Percentiles rank a stretch among this genome's conserved stretches.
phyloP scores from a whole-genome alignment of 148 eudicot species.

The Rhododendron henanense region DNA sequence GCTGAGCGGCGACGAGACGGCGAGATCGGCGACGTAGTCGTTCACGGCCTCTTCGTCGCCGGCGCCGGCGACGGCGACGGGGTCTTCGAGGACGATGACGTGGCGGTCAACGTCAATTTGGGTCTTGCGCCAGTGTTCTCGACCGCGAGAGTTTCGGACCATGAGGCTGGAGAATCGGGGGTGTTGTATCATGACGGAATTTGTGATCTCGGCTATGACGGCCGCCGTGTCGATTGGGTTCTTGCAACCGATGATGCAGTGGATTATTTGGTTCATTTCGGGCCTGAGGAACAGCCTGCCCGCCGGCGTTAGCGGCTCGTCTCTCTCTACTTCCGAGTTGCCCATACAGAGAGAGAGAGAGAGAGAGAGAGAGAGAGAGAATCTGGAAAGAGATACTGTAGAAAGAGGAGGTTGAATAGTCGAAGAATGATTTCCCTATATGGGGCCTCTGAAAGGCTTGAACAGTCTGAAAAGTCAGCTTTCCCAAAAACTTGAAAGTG shows the following conservation, averaged over 20 bases:
- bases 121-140: constrained; percentile 45
- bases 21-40: constrained; percentile 48
- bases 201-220: constrained; percentile 28
- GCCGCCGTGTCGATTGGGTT: constrained; percentile 36
- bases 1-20: constrained; percentile 54
- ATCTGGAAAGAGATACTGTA: background rate
- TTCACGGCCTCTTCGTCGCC: constrained; percentile 36
- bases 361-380: background rate
- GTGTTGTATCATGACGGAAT: constrained; percentile 44
- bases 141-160: constrained; percentile 33
- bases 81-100: constrained; percentile 34
- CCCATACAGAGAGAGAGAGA: background rate
- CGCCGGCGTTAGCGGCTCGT: constrained; percentile 45
- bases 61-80: background rate
- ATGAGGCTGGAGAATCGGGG: constrained; percentile 79
- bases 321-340: constrained; percentile 4
- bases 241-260: constrained; percentile 40
- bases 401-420: background rate
- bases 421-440: too few relatives aligned
- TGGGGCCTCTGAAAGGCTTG: too few relatives aligned
- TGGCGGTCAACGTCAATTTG: constrained; percentile 53
- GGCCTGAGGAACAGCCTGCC: constrained; percentile 49
- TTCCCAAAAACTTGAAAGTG: too few relatives aligned
- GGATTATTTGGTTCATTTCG: constrained; percentile 44
- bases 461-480: background rate